Evolutionary conservation across 176 grass and related monocot genomes (phyloP).

Genomic region (Thinopyrum elongatum): DNA sequence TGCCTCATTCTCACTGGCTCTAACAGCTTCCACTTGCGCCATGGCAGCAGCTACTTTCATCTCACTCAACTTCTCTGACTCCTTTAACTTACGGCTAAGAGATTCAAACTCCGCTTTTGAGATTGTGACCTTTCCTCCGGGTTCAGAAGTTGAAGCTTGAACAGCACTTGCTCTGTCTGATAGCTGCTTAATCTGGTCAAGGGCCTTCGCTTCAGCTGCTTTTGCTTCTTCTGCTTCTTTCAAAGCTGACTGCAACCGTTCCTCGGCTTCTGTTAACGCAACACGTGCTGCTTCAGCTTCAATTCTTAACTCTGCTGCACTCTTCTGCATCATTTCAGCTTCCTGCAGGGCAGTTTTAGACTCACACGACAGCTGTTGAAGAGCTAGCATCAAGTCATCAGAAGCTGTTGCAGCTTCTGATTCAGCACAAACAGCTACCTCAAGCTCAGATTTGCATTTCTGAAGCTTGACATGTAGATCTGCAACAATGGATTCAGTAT

Average conservation of each 20-base stretch:
- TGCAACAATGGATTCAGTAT: slow-evolving; percentile 68
- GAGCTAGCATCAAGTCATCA: slow-evolving; percentile 77
- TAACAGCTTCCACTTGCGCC: slow-evolving; percentile 87
- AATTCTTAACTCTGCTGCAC: slow-evolving; percentile 60
- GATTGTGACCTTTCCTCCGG: slow-evolving; percentile 76
- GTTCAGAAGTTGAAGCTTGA: slow-evolving; percentile 79
- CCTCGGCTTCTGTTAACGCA: slow-evolving; percentile 59
- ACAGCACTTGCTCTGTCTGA: slow-evolving; percentile 74
- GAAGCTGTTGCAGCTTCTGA: slow-evolving; percentile 76
- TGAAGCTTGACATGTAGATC: slow-evolving; percentile 87
- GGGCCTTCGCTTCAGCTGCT: slow-evolving; percentile 78
- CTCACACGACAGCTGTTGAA: slow-evolving; percentile 82
- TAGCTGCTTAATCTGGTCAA: slow-evolving; percentile 84
- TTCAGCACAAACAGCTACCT: slow-evolving; percentile 78
- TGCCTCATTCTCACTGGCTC: slow-evolving; percentile 82
- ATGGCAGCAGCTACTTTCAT: slow-evolving; percentile 94
- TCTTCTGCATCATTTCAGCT: slow-evolving; percentile 90
- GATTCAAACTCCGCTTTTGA: slow-evolving; percentile 93
- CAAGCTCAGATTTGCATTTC: slow-evolving; percentile 93
- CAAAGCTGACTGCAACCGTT: slow-evolving; percentile 65
- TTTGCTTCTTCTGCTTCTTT: slow-evolving; percentile 90
- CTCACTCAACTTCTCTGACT: slow-evolving; percentile 87
- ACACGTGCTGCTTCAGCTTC: slow-evolving; percentile 68
- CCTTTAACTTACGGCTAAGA: slow-evolving; percentile 77
- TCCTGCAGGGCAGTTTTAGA: slow-evolving; percentile 81